A percentile compares a stretch with the other conserved stretches of the same genome.
These are phyloP conservation scores for Penicillium herquei DNA, from an alignment of 495 filamentous ascomycete species.

Conservation along the genomic window DNA sequence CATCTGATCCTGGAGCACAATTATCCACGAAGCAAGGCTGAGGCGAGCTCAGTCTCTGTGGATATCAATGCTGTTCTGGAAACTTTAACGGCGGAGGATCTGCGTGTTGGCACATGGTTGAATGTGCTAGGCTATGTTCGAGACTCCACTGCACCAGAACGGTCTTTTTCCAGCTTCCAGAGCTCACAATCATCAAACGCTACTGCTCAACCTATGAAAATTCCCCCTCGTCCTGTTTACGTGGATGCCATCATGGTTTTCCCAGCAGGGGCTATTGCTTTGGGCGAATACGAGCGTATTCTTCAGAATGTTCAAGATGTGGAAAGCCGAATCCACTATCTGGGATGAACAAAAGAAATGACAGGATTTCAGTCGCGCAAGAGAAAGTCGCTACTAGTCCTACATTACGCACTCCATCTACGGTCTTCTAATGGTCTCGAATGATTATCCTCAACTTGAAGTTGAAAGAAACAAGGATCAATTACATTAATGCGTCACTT, in stretches of 20 bases:
- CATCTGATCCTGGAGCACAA: constrained; percentile 66
- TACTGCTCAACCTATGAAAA: background rate
- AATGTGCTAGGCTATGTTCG: constrained; percentile 84
- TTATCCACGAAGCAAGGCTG: constrained; percentile 44
- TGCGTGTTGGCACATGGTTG: constrained; percentile 80
- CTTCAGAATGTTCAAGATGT: constrained; percentile 34
- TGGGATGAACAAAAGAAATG: background rate
- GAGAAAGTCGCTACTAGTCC: too few species aligned
- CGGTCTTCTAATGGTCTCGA: too few species aligned
- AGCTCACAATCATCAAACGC: constrained; percentile 2
- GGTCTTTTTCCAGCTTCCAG: constrained; percentile 13
- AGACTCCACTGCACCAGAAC: constrained; percentile 9
- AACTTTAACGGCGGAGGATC: constrained; percentile 59
- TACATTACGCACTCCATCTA: too few species aligned
- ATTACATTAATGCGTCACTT: background rate
- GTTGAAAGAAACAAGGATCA: background rate
- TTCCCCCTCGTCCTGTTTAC: constrained; percentile 27
- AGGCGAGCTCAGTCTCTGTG: constrained; percentile 51
- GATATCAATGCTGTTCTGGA: constrained; percentile 71
- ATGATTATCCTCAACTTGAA: background rate
- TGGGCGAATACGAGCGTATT: constrained; percentile 62
- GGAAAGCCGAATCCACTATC: constrained; percentile 18
- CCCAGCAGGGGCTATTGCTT: constrained; percentile 59
- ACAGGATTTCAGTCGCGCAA: too few species aligned
- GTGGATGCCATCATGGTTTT: constrained; percentile 70